phyloP scores from a whole-genome alignment of 2,329 filamentous ascomycete genomes.

The Myriosclerotinia scirpicola region DNA sequence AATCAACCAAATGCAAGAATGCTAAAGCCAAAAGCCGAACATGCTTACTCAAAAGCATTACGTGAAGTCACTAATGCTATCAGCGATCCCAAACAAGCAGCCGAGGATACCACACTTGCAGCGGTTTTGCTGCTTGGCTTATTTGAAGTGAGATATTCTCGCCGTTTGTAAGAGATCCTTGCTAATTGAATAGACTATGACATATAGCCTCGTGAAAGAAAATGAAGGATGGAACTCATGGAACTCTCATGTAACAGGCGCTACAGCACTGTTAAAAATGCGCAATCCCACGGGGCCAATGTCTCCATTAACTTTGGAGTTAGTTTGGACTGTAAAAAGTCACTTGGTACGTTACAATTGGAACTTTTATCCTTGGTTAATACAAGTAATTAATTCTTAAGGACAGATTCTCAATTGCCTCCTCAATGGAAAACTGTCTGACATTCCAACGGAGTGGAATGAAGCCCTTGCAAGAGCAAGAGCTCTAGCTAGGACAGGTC shows the following conservation, averaged over 20 bases:
- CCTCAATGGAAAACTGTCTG: constrained; percentile 16
- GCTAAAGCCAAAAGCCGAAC: constrained; percentile 21
- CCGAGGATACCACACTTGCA: constrained; percentile 20
- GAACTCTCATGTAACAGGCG: constrained; percentile 20
- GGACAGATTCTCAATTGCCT: constrained; percentile 15
- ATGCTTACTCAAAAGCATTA: constrained; percentile 19
- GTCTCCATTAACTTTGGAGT: constrained; percentile 16
- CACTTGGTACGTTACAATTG: constrained; percentile 8
- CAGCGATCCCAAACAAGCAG: constrained; percentile 12
- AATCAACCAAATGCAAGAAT: constrained; percentile 23
- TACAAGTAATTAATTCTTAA: not conserved
- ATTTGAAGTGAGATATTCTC: constrained; percentile 10
- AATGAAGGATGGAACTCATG: constrained; percentile 20
- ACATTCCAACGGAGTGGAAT: constrained; percentile 15
- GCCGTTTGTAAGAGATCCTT: not conserved
- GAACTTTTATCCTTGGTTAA: not conserved
- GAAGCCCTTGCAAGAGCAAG: not conserved
- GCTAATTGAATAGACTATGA: constrained; percentile 16
- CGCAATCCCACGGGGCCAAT: constrained; percentile 18
- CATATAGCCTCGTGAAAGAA: constrained; percentile 17
- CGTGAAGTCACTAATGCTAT: constrained; percentile 16
- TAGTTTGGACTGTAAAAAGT: constrained; percentile 13
- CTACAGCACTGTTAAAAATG: constrained; percentile 15
- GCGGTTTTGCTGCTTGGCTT: constrained; percentile 19
- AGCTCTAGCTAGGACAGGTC: not conserved